Conservation (phyloP, 345 rosid species). For the Ceriops decandra region DNA sequence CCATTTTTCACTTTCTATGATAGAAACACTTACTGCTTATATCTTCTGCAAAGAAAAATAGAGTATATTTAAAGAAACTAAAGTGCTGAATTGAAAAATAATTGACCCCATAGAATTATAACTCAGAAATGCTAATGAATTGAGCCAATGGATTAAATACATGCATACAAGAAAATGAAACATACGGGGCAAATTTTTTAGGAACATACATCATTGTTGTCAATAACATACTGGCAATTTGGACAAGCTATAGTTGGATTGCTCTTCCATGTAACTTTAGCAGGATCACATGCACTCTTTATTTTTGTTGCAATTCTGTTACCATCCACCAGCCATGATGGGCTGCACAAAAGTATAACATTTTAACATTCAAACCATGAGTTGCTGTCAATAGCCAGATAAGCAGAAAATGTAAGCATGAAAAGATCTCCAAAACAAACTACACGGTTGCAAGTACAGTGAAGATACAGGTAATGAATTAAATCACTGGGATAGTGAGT, state of each 20-base stretch:
- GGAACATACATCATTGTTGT: slow-evolving; percentile 70
- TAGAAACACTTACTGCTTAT: too few relatives aligned
- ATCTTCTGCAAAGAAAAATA: too few relatives aligned
- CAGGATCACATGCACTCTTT: slow-evolving; percentile 69
- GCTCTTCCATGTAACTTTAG: slow-evolving; percentile 60
- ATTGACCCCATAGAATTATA: slow-evolving; percentile 1
- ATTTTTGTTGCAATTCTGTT: slow-evolving; percentile 79
- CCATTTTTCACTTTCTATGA: too few relatives aligned
- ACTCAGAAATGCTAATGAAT: neutral
- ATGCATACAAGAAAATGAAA: neutral
- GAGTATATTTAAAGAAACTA: too few relatives aligned
- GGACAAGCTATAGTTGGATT: slow-evolving; percentile 86
- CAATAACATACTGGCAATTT: slow-evolving; percentile 64
- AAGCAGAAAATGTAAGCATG: too few relatives aligned
- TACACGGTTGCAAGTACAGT: too few relatives aligned
- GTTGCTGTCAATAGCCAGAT: too few relatives aligned
- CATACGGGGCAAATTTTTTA: slow-evolving; percentile 1
- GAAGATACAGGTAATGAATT: too few relatives aligned
- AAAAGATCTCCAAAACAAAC: too few relatives aligned
- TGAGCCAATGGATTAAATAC: slow-evolving; percentile 1
- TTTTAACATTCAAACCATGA: neutral
- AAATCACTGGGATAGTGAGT: too few relatives aligned
- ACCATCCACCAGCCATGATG: slow-evolving; percentile 81
- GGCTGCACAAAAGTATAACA: slow-evolving; percentile 36
- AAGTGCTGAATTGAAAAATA: neutral